Conservation (phyloP, 768 basidiomycete species). For the Phlegmacium glaucopus region DNA sequence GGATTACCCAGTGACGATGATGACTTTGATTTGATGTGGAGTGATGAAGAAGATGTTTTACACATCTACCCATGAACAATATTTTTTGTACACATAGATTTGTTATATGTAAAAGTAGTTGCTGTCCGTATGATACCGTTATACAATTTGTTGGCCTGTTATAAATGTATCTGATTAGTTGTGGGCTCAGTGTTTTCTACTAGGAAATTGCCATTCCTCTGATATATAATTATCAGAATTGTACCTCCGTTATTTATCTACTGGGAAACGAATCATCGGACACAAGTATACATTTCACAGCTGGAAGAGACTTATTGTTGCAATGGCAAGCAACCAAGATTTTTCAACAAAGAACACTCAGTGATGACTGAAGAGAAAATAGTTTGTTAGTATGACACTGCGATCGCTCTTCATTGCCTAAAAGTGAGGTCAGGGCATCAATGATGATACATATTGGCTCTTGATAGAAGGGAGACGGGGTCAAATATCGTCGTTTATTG, state of each 20-base stretch:
- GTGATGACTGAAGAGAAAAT: no score
- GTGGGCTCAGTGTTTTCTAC: slow-evolving; percentile 49
- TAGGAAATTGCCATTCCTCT: slow-evolving; percentile 47
- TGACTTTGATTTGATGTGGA: slow-evolving; percentile 51
- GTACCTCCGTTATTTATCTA: slow-evolving; percentile 39
- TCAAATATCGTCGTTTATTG: slow-evolving; percentile 14
- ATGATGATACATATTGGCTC: background rate
- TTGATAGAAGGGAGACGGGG: background rate
- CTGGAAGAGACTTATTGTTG: no score
- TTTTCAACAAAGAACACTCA: no score
- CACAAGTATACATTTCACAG: slow-evolving; percentile 30
- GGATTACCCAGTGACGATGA: slow-evolving; percentile 51
- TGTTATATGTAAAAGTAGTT: no score
- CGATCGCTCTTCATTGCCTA: background rate
- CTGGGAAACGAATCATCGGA: slow-evolving; percentile 43
- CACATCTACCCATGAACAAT: no score
- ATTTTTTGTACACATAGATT: no score
- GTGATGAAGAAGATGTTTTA: slow-evolving; percentile 47
- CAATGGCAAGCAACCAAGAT: no score
- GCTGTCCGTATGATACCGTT: no score
- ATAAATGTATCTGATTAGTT: no score
- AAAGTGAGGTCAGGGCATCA: no score
- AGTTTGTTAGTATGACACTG: no score
- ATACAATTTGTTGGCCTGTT: no score
- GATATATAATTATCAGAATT: slow-evolving; percentile 44